Percentiles rank a stretch among this genome's conserved stretches.
These are phyloP conservation scores for Cyclotella sp. DNA, from an alignment of 108 stramenopile genomes.

Conservation along the genomic window DNA sequence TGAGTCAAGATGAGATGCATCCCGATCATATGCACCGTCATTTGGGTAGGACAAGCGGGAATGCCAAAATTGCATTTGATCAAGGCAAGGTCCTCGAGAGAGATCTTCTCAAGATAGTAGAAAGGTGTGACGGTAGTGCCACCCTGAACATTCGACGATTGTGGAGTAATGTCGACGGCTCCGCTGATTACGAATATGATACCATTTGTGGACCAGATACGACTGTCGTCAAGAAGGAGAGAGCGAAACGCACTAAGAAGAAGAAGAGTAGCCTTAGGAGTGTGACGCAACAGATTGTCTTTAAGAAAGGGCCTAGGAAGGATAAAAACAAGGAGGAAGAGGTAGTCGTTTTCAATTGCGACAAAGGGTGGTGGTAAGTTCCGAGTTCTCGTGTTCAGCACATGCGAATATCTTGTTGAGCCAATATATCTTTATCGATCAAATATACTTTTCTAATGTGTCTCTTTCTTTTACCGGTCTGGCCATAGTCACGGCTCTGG, in stretches of 20 bases:
- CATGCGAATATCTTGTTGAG: not conserved
- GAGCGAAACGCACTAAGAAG: not conserved
- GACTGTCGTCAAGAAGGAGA: conserved; percentile 20
- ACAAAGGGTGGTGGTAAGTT: conserved; percentile 35
- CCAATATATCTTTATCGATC: not conserved
- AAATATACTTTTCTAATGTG: not conserved
- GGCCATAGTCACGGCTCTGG: conserved; percentile 11
- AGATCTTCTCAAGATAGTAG: conserved; percentile 15
- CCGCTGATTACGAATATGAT: conserved; percentile 2
- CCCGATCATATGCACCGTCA: conserved; percentile 11
- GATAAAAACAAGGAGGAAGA: not conserved
- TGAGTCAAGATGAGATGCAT: not conserved
- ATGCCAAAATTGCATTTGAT: conserved; percentile 5
- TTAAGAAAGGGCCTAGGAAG: conserved; percentile 13
- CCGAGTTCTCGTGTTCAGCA: too few relatives aligned
- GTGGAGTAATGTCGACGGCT: conserved; percentile 4
- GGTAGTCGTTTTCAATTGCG: conserved; percentile 7
- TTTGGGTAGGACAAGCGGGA: not conserved
- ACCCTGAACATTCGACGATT: conserved; percentile 14
- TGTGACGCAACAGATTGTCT: conserved; percentile 6
- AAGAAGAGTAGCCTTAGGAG: conserved; percentile 3
- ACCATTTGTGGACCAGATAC: conserved; percentile 22
- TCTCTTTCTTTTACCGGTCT: not conserved
- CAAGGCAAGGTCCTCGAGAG: conserved; percentile 21
- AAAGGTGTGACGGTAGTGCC: conserved; percentile 11